These are phyloP conservation scores for Paraurostyla sp. DNA, from an alignment of 73 alveolate species.

Conservation along the genomic window DNA sequence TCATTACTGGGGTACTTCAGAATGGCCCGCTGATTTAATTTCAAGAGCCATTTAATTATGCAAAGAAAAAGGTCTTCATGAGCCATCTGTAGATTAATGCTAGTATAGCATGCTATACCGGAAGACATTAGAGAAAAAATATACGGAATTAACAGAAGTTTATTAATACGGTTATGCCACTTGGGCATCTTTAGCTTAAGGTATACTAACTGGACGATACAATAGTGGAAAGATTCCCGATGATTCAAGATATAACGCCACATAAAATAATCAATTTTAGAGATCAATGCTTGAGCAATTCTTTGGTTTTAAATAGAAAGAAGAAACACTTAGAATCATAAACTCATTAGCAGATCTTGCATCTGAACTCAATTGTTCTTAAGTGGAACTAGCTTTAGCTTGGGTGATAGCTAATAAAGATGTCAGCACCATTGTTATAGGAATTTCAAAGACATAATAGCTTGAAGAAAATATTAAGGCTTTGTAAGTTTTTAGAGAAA, in stretches of 20 bases:
- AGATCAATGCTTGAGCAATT: not conserved
- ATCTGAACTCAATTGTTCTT: no score
- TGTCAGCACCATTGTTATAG: no score
- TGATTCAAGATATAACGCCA: constrained; percentile 70
- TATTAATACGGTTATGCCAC: constrained; percentile 92
- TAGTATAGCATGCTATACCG: constrained; percentile 90
- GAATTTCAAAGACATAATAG: no score
- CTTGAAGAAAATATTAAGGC: no score
- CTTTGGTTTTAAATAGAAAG: not conserved
- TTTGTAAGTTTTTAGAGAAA: no score
- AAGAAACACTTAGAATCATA: not conserved
- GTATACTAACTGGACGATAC: constrained; percentile 97
- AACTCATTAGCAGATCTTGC: no score
- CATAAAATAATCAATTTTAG: not conserved
- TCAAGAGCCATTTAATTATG: constrained; percentile 87
- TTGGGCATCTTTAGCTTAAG: constrained; percentile 95
- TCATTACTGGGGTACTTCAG: constrained; percentile 99
- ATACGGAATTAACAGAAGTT: constrained; percentile 74
- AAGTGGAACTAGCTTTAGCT: no score
- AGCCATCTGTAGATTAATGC: constrained; percentile 96
- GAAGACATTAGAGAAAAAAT: constrained; percentile 92
- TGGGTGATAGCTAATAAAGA: no score
- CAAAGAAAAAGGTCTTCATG: constrained; percentile 77
- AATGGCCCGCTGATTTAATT: constrained; percentile 93
- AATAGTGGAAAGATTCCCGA: constrained; percentile 90